Base-by-base conservation (phyloP, 495 filamentous ascomycete species). In the Penicillium soppii region DNA sequence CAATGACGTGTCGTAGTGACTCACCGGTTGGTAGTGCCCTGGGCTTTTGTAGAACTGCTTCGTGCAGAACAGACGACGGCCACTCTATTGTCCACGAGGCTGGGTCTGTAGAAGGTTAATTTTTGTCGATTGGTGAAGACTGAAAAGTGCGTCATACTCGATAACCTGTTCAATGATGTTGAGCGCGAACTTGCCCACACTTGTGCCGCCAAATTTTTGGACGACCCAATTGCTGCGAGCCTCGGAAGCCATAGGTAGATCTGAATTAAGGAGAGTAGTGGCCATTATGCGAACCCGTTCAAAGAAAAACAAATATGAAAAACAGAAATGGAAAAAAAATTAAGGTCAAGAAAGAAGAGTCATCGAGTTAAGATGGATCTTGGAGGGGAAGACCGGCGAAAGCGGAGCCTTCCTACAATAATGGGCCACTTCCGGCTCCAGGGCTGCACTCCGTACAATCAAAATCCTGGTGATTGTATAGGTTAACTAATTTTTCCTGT, bases 1-100 rank as follows among this genome's bases (percentile, higher is more conserved):
- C n/a, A n/a, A n/a, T n/a, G 32, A 42, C 10, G 21, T 33, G 26
- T 44, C 19, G 15, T 17, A 30, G 65, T 71, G 77, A 76, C 87
- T 82, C 75, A 95, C 90, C 90, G 83, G 74, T 94, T 97, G 36
- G 94, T 97, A 38, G 94, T 97, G 43, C 92, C 92, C 50, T 92
- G 89, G 23, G 81, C 81, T 68, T 97, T 97, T 58, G 89, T 92
- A 50, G 86, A 87, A 47, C 87, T 92, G 66, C 90, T 96, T 65
- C 91, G 73, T 17, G 94, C 94, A 35, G 94, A 98, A 62, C 94
- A 97, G 21, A 97, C 90, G 33, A 97, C 85, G 29, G 87, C 92
- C 50, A 96, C 82, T 62, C 80, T 83, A 52, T 89, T 80, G 27
- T 82, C 73, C 22, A 70, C 67, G 36, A 94, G 74, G 63, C 82